phyloP scores from a whole-genome alignment of 169 alveolate genomes.

The Eimeria tenella region DNA sequence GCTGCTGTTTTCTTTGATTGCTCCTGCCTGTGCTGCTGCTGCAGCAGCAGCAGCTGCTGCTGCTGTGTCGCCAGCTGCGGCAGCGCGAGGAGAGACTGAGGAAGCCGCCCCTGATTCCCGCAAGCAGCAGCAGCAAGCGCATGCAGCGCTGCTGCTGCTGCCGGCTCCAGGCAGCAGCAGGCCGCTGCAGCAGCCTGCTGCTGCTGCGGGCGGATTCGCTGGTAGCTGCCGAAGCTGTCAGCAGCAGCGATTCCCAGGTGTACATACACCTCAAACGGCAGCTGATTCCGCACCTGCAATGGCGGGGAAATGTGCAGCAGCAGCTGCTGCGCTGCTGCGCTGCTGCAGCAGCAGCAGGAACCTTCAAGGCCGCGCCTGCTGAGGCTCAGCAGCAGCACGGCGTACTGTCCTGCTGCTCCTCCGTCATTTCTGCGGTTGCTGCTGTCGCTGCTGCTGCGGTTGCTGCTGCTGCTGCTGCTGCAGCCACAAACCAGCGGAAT shows the following conservation, averaged over 20 bases:
- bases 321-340: slow-evolving; percentile 43
- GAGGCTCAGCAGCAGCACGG: slow-evolving; percentile 35
- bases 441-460: too few species aligned
- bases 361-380: neutral
- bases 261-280: slow-evolving; percentile 53
- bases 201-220: slow-evolving; percentile 3
- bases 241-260: slow-evolving; percentile 45
- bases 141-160: slow-evolving; percentile 39
- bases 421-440: neutral
- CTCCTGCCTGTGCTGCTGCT: slow-evolving; percentile 13
- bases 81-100: neutral
- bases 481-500: neutral
- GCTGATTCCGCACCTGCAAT: neutral
- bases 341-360: slow-evolving; percentile 67
- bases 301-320: slow-evolving; percentile 46
- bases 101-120: neutral
- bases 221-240: slow-evolving; percentile 3
- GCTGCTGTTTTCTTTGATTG: neutral
- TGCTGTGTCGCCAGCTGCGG: slow-evolving; percentile 10
- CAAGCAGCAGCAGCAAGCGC: slow-evolving; percentile 56
- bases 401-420: neutral
- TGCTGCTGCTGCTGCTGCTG: slow-evolving; percentile 59
- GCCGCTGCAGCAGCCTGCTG: slow-evolving; percentile 26
- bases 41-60: slow-evolving; percentile 40
- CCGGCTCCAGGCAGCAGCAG: neutral